A percentile compares a stretch with the other conserved stretches of the same genome.
Conservation (phyloP, 2,329 filamentous ascomycete genomes). For the Ilyonectria destructans region DNA sequence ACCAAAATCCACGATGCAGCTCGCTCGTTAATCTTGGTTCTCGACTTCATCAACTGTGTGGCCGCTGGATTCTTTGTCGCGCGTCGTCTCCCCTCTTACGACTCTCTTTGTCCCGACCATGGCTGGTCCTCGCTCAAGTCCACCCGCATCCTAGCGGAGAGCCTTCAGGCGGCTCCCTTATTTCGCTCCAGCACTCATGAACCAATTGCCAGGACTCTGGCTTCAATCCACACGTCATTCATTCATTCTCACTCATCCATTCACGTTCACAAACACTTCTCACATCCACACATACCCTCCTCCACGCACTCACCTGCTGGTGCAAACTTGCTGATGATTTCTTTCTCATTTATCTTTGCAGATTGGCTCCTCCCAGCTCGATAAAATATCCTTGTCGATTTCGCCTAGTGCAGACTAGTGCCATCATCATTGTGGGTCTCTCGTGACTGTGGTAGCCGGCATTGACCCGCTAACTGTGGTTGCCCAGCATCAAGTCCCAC, state of each 20-base stretch:
- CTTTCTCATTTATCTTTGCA: conserved; percentile 39
- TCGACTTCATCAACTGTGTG: conserved; percentile 29
- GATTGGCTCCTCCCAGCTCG: conserved; percentile 41
- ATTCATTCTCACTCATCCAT: conserved; percentile 10
- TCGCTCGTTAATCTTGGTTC: conserved; percentile 40
- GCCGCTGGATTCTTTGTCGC: conserved; percentile 40
- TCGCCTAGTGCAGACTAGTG: conserved; percentile 44
- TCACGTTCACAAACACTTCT: conserved; percentile 5
- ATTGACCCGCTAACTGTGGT: conserved; percentile 40
- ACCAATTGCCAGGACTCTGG: conserved; percentile 22
- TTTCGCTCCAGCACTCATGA: conserved; percentile 26
- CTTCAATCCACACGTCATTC: conserved; percentile 12
- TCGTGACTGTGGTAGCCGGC: conserved; percentile 43
- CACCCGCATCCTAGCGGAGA: conserved; percentile 21
- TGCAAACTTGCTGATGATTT: conserved; percentile 47
- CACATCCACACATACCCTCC: conserved; percentile 15
- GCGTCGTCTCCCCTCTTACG: conserved; percentile 28
- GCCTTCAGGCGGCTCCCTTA: conserved; percentile 25
- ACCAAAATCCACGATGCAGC: conserved; percentile 36
- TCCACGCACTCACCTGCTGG: conserved; percentile 12
- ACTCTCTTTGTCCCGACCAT: conserved; percentile 47
- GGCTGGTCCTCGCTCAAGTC: conserved; percentile 30
- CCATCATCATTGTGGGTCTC: conserved; percentile 41
- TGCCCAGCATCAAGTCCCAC: conserved; percentile 40
- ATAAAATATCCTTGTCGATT: conserved; percentile 42